These are phyloP conservation scores for Diplodia intermedia DNA, from an alignment of 2,329 filamentous ascomycete genomes.

Conservation along the genomic window DNA sequence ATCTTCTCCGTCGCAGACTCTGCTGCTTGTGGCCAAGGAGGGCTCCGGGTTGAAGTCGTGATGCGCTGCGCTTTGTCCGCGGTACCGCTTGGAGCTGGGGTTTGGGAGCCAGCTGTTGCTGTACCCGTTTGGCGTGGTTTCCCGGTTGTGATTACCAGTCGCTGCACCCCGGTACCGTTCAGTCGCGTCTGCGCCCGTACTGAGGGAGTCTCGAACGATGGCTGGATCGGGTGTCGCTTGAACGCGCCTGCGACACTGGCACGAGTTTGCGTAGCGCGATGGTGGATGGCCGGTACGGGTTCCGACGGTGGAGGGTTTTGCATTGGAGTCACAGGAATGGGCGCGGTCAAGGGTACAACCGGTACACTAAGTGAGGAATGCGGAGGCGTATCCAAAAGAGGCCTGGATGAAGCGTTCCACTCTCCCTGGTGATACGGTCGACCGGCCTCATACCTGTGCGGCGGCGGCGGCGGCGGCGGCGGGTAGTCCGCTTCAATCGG, in stretches of 20 bases:
- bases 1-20: neutral
- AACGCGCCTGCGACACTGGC: slow-evolving; percentile 1
- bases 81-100: neutral
- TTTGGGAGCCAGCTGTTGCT: neutral
- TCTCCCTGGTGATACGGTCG: slow-evolving; percentile 1
- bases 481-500: neutral
- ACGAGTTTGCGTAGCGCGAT: slow-evolving; percentile 20
- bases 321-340: neutral
- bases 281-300: neutral
- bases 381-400: neutral
- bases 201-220: slow-evolving; percentile 4
- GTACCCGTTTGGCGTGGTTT: neutral
- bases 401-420: neutral
- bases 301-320: neutral
- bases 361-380: neutral
- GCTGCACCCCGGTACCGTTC: slow-evolving; percentile 24
- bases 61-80: neutral
- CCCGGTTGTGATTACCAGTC: slow-evolving; percentile 20
- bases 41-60: neutral
- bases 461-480: slow-evolving; percentile 3
- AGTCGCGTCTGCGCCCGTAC: slow-evolving; percentile 14
- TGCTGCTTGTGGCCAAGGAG: neutral
- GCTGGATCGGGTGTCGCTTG: slow-evolving; percentile 17
- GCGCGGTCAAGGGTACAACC: neutral
- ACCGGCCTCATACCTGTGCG: neutral